phyloP scores from a whole-genome alignment of 257 asterid genomes.

The Linaria vulgaris region DNA sequence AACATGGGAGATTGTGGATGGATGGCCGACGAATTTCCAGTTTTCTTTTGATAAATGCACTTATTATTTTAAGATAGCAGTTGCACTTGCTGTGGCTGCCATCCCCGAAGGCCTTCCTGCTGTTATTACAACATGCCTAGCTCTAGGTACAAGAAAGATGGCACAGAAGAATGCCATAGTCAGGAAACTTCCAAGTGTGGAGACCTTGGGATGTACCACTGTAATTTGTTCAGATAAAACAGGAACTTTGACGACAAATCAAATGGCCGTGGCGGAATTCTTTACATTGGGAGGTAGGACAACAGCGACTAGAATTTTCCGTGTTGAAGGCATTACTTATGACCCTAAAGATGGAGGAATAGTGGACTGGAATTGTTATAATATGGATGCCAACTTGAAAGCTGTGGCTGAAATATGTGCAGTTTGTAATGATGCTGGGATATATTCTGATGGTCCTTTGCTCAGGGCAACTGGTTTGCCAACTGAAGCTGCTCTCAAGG shows the following conservation, averaged over 20 bases:
- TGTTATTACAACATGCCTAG: constrained; percentile 69
- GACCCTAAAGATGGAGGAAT: constrained; percentile 81
- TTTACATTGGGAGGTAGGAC: constrained; percentile 50
- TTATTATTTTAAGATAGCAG: constrained; percentile 67
- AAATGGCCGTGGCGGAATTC: constrained; percentile 60
- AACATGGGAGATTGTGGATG: constrained; percentile 53
- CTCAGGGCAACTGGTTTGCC: constrained; percentile 78
- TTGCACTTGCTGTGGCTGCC: constrained; percentile 82
- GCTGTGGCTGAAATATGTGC: constrained; percentile 73
- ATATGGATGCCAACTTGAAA: constrained; percentile 64
- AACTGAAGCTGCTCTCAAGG: constrained; percentile 93
- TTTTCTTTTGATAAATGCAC: constrained; percentile 71
- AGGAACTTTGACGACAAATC: constrained; percentile 72
- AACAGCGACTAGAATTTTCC: constrained; percentile 36
- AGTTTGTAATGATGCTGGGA: constrained; percentile 78
- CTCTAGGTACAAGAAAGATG: constrained; percentile 70
- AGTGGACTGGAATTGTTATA: constrained; percentile 58
- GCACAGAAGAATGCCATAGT: constrained; percentile 67
- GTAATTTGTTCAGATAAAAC: constrained; percentile 75
- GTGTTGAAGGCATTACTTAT: constrained; percentile 62
- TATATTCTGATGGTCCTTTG: constrained; percentile 54
- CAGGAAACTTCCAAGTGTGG: constrained; percentile 73
- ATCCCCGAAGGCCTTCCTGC: constrained; percentile 83
- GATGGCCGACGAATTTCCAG: constrained; percentile 53
- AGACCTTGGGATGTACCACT: constrained; percentile 74